Conservation (phyloP, 768 basidiomycete genomes). For the Galerina marginata region DNA sequence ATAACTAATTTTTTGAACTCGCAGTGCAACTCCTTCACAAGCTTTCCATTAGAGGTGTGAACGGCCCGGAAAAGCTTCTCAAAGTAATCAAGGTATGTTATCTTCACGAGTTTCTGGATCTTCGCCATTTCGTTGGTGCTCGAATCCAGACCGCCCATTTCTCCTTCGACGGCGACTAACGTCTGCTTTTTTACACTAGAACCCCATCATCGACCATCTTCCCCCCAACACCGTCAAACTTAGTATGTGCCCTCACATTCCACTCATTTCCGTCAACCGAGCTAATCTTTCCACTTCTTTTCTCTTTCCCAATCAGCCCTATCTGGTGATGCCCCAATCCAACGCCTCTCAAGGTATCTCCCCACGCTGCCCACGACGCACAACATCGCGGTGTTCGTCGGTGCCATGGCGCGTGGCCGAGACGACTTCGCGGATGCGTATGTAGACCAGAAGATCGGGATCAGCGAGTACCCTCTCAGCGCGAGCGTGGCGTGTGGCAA, state of each 20-base stretch:
- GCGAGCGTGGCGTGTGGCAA: constrained; percentile 97
- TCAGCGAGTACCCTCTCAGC: constrained; percentile 92
- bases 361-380: constrained; percentile 87
- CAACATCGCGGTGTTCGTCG: constrained; percentile 93
- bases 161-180: too few species aligned
- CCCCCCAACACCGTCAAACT: constrained; percentile 96
- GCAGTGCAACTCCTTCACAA: constrained; percentile 96
- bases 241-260: constrained; percentile 57
- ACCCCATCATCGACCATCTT: constrained; percentile 93
- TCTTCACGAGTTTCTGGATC: not conserved
- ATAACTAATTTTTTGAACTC: too few species aligned
- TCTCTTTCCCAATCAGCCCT: constrained; percentile 57
- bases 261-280: not conserved
- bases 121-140: not conserved
- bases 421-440: constrained; percentile 97
- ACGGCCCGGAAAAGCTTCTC: constrained; percentile 94
- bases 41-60: constrained; percentile 93
- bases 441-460: constrained; percentile 96
- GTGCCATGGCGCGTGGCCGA: constrained; percentile 95
- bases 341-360: constrained; percentile 83
- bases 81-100: constrained; percentile 88
- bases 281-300: constrained; percentile 1
- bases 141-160: too few species aligned
- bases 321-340: constrained; percentile 87
- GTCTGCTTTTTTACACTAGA: constrained; percentile 49